Base-by-base conservation (phyloP, 192 early-diverging fungal species). In the Backusella australiensis region DNA sequence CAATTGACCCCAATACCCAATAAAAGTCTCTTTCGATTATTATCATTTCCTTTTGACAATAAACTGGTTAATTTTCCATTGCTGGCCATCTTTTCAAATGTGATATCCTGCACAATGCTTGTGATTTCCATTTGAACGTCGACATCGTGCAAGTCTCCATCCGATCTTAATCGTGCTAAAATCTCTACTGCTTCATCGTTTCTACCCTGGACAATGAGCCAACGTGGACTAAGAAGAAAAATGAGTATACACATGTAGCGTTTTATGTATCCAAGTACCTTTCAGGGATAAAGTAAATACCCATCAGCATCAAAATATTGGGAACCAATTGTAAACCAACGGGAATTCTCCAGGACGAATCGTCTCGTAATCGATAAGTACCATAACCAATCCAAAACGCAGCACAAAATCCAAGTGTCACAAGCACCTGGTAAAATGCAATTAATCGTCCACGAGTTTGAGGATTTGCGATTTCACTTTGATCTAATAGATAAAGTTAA, bases 351-450 rank as follows among this genome's bases (percentile, higher is more conserved):
- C 73, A 80, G 4, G 72, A 53, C 15, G 15, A 34, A 71, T 67
- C 34, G n/a, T 21, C 14, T 17, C 12, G 7, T 21, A 69, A 12
- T 26, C 53, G n/a, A 46, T 66, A 52, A 17, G 74, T 69, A 19
- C 42, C 69, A 65, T 80, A 80, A 21, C 53, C 69, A 21, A 75
- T 69, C 72, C 72, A 74, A 75, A 85, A 91, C 34, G 90, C 85
- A 29, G 91, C 83, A 44, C 86, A 78, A 66, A 91, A 87, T 32
- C 91, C 96, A 84, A 93, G 90, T 63, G 96, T 98, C 78, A 98
- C 95, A 73, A 93, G 91, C 82, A 94, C 92, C 76, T 98, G 96
- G 77, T 96, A 90, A 59, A 96, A 84, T 12, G 93, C 90, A 52
- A 94, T 89, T 14, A 96, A 86, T 8, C 92, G 89, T 35, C 95